These are phyloP conservation scores for Aspergillus ostianus DNA, from an alignment of 495 filamentous ascomycete species.

Conservation along the genomic window DNA sequence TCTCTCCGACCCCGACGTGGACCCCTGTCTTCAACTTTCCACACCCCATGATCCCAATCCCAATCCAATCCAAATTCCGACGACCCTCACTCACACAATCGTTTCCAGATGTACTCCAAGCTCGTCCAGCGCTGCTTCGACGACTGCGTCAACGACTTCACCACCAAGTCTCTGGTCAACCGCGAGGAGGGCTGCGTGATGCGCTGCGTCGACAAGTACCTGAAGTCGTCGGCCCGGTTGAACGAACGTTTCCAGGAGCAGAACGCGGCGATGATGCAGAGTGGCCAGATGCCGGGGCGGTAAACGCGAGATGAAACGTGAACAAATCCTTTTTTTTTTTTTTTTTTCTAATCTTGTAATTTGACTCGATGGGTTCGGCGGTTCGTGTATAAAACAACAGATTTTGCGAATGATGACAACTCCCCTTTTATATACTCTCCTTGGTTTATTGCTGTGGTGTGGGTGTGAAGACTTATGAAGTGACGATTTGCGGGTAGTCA, in stretches of 20 bases:
- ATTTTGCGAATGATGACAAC: constrained; percentile 21
- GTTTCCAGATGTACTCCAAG: constrained; percentile 84
- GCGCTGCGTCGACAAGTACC: constrained; percentile 92
- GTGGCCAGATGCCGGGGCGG: constrained; percentile 52
- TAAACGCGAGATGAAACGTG: constrained; percentile 25
- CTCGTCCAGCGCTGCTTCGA: constrained; percentile 95
- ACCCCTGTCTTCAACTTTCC: not conserved
- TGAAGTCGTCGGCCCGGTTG: constrained; percentile 81
- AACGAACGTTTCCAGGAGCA: constrained; percentile 93
- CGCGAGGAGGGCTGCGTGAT: constrained; percentile 88
- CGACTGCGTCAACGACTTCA: constrained; percentile 97
- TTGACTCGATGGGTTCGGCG: constrained; percentile 12
- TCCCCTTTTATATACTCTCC: not conserved
- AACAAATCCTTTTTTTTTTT: constrained; percentile 6
- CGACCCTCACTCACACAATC: not conserved
- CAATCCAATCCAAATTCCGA: no score
- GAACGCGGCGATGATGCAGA: constrained; percentile 82
- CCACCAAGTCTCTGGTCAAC: constrained; percentile 83
- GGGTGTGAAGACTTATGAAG: no score
- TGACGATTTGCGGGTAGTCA: no score
- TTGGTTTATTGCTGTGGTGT: not conserved
- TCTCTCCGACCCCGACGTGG: no score
- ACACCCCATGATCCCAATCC: not conserved
- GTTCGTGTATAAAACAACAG: constrained; percentile 21
- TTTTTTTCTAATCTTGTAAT: constrained; percentile 8